Base-by-base conservation (phyloP, 345 rosid genomes). In the Mallotus nudiflorus region DNA sequence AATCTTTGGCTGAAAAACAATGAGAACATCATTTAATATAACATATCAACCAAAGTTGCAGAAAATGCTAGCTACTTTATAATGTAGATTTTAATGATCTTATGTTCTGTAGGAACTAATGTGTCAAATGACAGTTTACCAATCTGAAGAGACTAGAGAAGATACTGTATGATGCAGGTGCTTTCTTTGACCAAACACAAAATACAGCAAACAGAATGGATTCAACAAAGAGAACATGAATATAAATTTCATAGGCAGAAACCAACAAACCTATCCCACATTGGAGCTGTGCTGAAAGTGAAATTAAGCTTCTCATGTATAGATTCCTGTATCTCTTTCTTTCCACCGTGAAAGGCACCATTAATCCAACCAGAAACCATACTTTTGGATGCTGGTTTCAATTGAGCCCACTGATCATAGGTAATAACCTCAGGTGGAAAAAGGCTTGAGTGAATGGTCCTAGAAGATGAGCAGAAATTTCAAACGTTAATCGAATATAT, bases 231-330 rank as follows among this genome's bases (percentile, higher is more conserved):
- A 29, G 10, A 33, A 40, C 35, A 68, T 18, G 3, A 65, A 25
- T 28, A 62, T 11, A 31, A 37, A 20, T 28, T 28, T 48, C 46
- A 40, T 28, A 69, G 69, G 71, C 29, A 70, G 40, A 58, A 18
- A 77, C 71, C 33, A 74, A 71, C 82, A 61, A 72, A 94, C 98
- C 98, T 94, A 50, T 94, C 98, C 97, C 97, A 94, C 86, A 86
- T 81, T 25, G 98, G 98, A 67, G 97, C 95, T 0, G 98, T 87
- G 84, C 84, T 62, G 51, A 94, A 89, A 78, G 77, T 75, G 76
- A 86, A 88, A 75, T 77, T 81, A 68, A 91, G 92, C 78, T 91
- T 85, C 80, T 88, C 86, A 48, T 82, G 79, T 3, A 88, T 80
- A 7, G 93, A 87, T 77, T 94, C 97, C 65, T 86, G 93, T 89